Conservation (phyloP, 371 early-diverging fungal species). For the Cokeromyces recurvatus region DNA sequence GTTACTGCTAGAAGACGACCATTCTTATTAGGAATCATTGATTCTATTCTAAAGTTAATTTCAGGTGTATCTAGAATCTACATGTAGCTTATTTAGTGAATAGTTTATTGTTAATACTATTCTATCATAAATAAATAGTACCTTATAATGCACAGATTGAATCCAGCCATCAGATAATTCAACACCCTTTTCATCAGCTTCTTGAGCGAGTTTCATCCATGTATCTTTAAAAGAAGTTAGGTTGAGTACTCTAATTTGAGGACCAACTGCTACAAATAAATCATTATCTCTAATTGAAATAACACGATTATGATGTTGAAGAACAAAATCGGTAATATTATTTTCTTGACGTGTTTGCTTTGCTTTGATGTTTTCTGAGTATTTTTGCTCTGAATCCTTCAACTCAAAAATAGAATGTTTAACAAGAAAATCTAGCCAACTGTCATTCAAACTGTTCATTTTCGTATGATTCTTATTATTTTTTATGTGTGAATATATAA, state of each 20-base stretch:
- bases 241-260: conserved; percentile 30
- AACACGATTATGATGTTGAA: conserved; percentile 26
- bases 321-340: neutral
- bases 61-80: conserved; percentile 36
- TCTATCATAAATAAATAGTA: no score
- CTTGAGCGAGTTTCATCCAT: conserved; percentile 27
- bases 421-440: conserved; percentile 17
- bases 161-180: conserved; percentile 20
- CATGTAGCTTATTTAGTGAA: no score
- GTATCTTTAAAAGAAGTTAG: conserved; percentile 32
- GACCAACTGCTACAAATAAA: conserved; percentile 34
- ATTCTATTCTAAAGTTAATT: conserved; percentile 32
- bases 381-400: conserved; percentile 3
- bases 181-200: conserved; percentile 10
- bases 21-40: conserved; percentile 20
- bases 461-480: no score
- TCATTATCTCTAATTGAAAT: conserved; percentile 32
- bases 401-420: conserved; percentile 22
- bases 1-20: conserved; percentile 33
- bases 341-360: conserved; percentile 9
- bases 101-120: no score
- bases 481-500: no score
- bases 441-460: conserved; percentile 4
- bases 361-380: neutral
- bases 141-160: conserved; percentile 30